phyloP scores from a whole-genome alignment of 1,284 basidiomycete genomes.

The Puccinia polysora region DNA sequence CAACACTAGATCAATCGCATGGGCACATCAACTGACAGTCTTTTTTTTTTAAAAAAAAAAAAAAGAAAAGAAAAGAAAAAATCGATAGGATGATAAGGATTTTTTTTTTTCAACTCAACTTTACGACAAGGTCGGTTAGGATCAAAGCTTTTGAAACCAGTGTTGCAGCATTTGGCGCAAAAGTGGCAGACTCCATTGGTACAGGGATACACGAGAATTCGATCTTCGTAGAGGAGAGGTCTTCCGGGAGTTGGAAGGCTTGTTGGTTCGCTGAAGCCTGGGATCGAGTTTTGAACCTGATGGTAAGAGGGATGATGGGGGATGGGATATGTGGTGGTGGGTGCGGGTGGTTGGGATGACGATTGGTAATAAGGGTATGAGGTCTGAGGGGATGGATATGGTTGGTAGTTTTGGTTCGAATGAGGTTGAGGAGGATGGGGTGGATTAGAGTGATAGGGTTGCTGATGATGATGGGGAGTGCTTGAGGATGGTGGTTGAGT shows the following conservation, averaged over 20 bases:
- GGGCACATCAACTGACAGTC: not conserved
- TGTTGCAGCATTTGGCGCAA: constrained; percentile 45
- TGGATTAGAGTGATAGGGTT: not conserved
- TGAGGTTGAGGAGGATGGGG: not conserved
- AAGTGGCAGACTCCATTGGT: not conserved
- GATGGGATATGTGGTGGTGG: too few relatives aligned
- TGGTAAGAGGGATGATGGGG: not conserved
- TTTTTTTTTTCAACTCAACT: constrained; percentile 4
- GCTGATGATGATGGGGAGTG: not conserved
- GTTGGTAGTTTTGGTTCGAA: not conserved
- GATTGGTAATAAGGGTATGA: too few relatives aligned
- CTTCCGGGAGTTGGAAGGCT: constrained; percentile 43
- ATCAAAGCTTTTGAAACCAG: constrained; percentile 45
- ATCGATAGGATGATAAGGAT: not conserved
- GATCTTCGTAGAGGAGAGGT: constrained; percentile 40
- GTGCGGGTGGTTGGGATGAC: not conserved
- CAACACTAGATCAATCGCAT: constrained; percentile 39
- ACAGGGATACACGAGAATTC: constrained; percentile 44
- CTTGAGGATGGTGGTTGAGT: not conserved
- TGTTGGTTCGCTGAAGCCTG: constrained; percentile 40
- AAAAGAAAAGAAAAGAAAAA: not conserved
- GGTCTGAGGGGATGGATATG: not conserved
- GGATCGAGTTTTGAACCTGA: not conserved
- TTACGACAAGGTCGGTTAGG: constrained; percentile 45
- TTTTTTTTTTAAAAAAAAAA: not conserved